These are phyloP conservation scores for Arthrobotrys pseudoclavata DNA, from an alignment of 2,329 filamentous ascomycete species.

Conservation along the genomic window DNA sequence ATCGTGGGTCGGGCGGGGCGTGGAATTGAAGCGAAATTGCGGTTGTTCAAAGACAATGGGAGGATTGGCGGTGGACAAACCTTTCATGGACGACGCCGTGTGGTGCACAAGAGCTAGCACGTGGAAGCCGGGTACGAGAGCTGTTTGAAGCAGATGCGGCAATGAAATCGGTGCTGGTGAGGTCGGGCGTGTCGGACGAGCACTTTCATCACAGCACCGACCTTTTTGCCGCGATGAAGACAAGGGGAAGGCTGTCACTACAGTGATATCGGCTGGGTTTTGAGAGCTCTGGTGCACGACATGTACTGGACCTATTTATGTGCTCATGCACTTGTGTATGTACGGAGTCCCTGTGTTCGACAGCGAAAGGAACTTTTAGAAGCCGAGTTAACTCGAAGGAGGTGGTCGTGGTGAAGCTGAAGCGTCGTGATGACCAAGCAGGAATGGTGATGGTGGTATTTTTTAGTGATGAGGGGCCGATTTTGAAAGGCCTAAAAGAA, in stretches of 20 bases:
- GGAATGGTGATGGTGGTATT: not conserved
- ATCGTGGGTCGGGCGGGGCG: conserved; percentile 22
- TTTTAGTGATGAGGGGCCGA: conserved; percentile 24
- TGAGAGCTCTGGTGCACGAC: conserved; percentile 9
- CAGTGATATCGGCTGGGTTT: conserved; percentile 6
- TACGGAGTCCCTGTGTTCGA: conserved; percentile 3
- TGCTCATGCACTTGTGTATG: not conserved
- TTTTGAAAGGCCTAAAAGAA: conserved; percentile 5
- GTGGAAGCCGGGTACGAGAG: conserved; percentile 2
- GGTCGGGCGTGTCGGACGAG: conserved; percentile 46
- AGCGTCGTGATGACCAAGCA: conserved; percentile 14
- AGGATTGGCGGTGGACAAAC: conserved; percentile 49
- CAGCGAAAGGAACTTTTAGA: not conserved
- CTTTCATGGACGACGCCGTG: conserved; percentile 32
- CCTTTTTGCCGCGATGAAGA: conserved; percentile 12
- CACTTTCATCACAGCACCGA: conserved; percentile 14
- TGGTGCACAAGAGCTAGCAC: conserved; percentile 24
- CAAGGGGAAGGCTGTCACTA: conserved; percentile 15
- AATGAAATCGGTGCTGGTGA: not conserved
- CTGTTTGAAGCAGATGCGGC: conserved; percentile 1
- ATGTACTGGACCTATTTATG: not conserved
- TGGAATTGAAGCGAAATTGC: conserved; percentile 54
- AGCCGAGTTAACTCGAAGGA: not conserved
- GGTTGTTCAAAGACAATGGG: conserved; percentile 34
- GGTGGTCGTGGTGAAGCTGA: not conserved